Evolutionary conservation across 768 basidiomycete genomes (phyloP).

Genomic region (Calvatia gigantea): DNA sequence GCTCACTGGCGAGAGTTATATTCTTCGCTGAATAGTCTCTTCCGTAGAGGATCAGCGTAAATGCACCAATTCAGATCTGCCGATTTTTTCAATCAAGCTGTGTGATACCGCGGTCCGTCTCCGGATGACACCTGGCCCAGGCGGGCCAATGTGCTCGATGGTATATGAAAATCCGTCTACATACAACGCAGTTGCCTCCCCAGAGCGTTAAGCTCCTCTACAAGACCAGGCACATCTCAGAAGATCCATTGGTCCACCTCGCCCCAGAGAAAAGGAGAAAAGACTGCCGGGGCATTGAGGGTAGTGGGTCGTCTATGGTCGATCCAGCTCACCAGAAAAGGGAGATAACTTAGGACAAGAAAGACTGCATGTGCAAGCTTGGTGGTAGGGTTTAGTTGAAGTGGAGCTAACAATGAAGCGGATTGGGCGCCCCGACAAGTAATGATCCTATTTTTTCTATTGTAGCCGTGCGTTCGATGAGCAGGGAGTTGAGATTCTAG

Average conservation of each 20-base stretch:
- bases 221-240: background rate
- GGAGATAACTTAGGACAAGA: slow-evolving; percentile 2
- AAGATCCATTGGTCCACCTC: background rate
- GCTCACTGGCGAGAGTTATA: too few relatives aligned
- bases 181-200: background rate
- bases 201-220: background rate
- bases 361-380: background rate
- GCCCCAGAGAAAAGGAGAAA: background rate
- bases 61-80: too few relatives aligned
- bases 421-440: background rate
- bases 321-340: slow-evolving; percentile 1
- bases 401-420: background rate
- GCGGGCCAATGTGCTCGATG: background rate
- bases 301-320: background rate
- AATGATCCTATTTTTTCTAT: background rate
- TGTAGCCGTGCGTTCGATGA: background rate
- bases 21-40: too few relatives aligned
- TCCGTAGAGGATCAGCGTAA: too few relatives aligned
- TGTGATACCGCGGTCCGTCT: too few relatives aligned
- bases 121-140: too few relatives aligned
- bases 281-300: background rate
- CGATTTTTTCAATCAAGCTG: too few relatives aligned
- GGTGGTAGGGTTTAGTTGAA: background rate
- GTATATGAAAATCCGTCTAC: background rate
- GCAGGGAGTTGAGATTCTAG: background rate